Conservation (phyloP, 2,329 filamentous ascomycete species). For the Nectriaceae sp. region DNA sequence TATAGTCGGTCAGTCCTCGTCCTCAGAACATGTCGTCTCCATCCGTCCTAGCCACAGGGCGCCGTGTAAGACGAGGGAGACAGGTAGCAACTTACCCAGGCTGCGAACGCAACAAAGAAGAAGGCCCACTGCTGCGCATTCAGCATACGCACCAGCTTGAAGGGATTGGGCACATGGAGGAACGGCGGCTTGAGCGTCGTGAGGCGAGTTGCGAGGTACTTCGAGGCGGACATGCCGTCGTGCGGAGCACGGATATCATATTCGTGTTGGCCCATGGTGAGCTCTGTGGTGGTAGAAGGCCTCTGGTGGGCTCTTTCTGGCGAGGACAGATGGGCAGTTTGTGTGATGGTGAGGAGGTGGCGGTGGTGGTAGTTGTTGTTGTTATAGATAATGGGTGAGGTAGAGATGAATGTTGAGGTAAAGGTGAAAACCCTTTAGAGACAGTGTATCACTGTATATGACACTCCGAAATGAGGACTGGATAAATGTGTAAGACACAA, state of each 20-base stretch:
- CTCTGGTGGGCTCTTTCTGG: too few species aligned
- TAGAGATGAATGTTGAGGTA: too few species aligned
- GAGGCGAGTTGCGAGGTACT: constrained; percentile 55
- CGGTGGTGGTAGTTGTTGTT: too few species aligned
- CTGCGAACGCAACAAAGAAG: constrained; percentile 55
- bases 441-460: too few species aligned
- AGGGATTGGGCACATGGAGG: constrained; percentile 54
- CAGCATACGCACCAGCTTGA: constrained; percentile 50
- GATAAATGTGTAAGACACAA: too few species aligned
- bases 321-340: too few species aligned
- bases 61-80: background rate
- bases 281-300: too few species aligned
- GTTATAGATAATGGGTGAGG: too few species aligned
- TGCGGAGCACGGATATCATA: constrained; percentile 43
- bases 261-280: constrained; percentile 26
- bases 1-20: constrained; percentile 23
- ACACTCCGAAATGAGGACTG: too few species aligned
- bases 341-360: too few species aligned
- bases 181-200: constrained; percentile 59
- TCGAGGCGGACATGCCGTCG: constrained; percentile 49
- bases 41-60: too few species aligned
- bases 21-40: background rate
- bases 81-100: constrained; percentile 61
- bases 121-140: constrained; percentile 55
- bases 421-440: too few species aligned